These are phyloP conservation scores for Beauveria rudraprayagi DNA, from an alignment of 2,329 filamentous ascomycete species.

Conservation along the genomic window DNA sequence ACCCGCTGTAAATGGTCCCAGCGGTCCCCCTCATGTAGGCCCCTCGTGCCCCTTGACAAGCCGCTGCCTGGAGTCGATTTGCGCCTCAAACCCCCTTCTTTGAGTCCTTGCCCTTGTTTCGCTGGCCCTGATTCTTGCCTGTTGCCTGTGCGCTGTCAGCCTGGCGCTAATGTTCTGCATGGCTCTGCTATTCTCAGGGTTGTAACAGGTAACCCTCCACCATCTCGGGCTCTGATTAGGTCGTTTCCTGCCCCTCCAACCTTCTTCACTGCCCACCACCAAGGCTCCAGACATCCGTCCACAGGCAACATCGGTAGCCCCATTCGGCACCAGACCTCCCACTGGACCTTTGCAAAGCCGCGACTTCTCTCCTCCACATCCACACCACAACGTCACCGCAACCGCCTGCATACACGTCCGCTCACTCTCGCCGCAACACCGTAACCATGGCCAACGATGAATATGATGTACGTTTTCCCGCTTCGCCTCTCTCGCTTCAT, in stretches of 20 bases:
- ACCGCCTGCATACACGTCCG: constrained; percentile 5
- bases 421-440: constrained; percentile 13
- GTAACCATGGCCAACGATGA: constrained; percentile 96
- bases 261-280: not conserved
- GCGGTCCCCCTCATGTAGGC: too few species aligned
- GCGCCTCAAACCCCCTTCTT: too few species aligned
- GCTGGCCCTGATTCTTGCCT: too few species aligned
- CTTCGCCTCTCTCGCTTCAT: constrained; percentile 16
- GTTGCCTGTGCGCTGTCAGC: too few species aligned
- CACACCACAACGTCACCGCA: constrained; percentile 9
- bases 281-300: not conserved
- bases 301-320: not conserved
- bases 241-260: constrained; percentile 5
- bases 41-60: too few species aligned
- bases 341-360: constrained; percentile 4
- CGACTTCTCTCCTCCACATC: constrained; percentile 12
- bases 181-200: not conserved
- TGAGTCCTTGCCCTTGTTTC: too few species aligned
- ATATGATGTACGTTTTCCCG: constrained; percentile 75
- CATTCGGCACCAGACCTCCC: constrained; percentile 5
- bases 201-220: not conserved
- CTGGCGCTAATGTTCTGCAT: too few species aligned
- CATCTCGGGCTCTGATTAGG: not conserved
- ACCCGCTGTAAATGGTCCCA: too few species aligned
- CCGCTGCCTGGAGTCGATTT: too few species aligned